A percentile compares a stretch with the other conserved stretches of the same genome.
phyloP scores from a whole-genome alignment of 306 rosid genomes.

The Trifolium dubium region DNA sequence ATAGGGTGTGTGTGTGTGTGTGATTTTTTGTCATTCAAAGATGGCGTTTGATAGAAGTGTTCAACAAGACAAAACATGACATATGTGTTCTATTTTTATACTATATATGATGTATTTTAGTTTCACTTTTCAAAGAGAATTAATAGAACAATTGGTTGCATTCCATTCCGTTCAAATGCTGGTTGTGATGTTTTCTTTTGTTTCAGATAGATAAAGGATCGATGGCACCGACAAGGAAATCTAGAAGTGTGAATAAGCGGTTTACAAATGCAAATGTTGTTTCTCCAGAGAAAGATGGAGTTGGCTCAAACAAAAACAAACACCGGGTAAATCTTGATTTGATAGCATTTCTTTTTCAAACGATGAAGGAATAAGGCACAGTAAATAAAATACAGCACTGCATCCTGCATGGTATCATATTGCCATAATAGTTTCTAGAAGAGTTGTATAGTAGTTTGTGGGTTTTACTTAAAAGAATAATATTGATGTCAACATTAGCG shows the following conservation, averaged over 20 bases:
- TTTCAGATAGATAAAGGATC: slow-evolving; percentile 46
- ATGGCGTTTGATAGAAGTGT: not conserved
- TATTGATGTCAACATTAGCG: slow-evolving; percentile 1
- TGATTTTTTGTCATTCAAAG: not conserved
- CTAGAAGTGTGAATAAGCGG: slow-evolving; percentile 59
- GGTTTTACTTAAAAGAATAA: slow-evolving; percentile 21
- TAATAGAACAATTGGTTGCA: not conserved
- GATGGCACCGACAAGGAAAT: slow-evolving; percentile 77
- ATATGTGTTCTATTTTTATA: not conserved
- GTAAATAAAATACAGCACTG: slow-evolving; percentile 10
- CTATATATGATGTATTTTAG: not conserved
- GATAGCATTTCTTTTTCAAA: slow-evolving; percentile 8
- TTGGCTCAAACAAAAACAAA: slow-evolving; percentile 54
- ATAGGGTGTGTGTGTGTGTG: not conserved
- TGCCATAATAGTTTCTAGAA: slow-evolving; percentile 8
- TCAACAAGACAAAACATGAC: not conserved
- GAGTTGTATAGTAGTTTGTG: slow-evolving; percentile 10
- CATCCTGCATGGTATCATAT: slow-evolving; percentile 30
- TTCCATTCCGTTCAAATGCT: not conserved
- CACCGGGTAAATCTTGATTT: slow-evolving; percentile 55
- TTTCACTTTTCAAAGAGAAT: not conserved
- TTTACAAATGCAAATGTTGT: slow-evolving; percentile 50
- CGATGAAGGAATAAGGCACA: slow-evolving; percentile 4
- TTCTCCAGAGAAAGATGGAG: slow-evolving; percentile 65
- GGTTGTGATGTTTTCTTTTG: slow-evolving; percentile 26